A percentile compares a stretch with the other conserved stretches of the same genome.
These are phyloP conservation scores for Cyclotella baltica DNA, from an alignment of 108 stramenopile species.

Conservation along the genomic window DNA sequence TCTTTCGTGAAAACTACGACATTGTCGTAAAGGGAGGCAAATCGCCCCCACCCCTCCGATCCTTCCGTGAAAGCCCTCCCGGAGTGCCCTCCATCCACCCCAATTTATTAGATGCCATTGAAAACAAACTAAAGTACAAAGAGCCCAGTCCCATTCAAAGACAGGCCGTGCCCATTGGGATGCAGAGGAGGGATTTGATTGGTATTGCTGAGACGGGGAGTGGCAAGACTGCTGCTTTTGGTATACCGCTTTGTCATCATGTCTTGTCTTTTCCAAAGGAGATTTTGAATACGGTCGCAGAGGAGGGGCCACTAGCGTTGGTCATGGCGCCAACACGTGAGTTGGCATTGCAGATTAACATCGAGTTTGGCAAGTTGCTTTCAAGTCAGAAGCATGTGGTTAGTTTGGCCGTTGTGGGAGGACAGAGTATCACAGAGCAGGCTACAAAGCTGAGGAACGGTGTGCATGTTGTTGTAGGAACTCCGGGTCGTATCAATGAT, in stretches of 20 bases:
- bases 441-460: constrained; percentile 88
- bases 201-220: constrained; percentile 98
- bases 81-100: constrained; percentile 68
- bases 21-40: constrained; percentile 94
- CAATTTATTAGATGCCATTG: constrained; percentile 71
- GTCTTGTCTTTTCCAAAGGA: constrained; percentile 70
- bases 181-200: constrained; percentile 95
- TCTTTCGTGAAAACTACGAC: constrained; percentile 97
- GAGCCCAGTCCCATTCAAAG: constrained; percentile 96
- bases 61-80: constrained; percentile 76
- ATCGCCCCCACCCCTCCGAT: constrained; percentile 88
- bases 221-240: constrained; percentile 96
- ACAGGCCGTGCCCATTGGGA: constrained; percentile 93
- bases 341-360: constrained; percentile 95
- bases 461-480: constrained; percentile 96
- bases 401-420: constrained; percentile 86
- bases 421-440: constrained; percentile 91
- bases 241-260: constrained; percentile 90
- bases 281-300: constrained; percentile 69
- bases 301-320: constrained; percentile 93
- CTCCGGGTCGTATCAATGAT: constrained; percentile 98
- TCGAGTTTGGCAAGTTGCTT: constrained; percentile 86
- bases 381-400: constrained; percentile 50
- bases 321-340: constrained; percentile 98
- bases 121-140: constrained; percentile 72